These are phyloP conservation scores for Skeletonema grethae DNA, from an alignment of 108 stramenopile species.

Conservation along the genomic window DNA sequence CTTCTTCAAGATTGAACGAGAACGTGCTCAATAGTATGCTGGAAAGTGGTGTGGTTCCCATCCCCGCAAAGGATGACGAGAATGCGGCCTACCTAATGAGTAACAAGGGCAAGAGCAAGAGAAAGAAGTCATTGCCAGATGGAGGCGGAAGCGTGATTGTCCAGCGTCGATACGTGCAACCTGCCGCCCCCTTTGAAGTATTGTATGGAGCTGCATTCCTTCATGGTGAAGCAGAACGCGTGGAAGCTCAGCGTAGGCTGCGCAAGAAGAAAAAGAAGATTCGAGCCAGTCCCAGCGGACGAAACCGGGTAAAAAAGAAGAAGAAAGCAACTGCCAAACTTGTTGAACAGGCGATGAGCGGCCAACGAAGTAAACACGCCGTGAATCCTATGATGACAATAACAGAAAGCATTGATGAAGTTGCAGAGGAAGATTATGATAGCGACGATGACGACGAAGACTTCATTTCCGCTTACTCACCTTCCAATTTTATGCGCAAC, in stretches of 20 bases:
- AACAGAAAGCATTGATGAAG: constrained; percentile 18
- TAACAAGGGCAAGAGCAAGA: neutral
- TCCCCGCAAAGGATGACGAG: constrained; percentile 25
- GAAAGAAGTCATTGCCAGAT: neutral
- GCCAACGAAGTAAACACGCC: constrained; percentile 25
- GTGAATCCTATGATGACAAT: constrained; percentile 40
- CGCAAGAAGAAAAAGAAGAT: constrained; percentile 24
- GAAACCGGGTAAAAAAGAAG: constrained; percentile 27
- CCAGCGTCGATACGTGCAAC: constrained; percentile 36
- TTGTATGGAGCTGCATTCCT: constrained; percentile 36
- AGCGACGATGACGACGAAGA: constrained; percentile 9
- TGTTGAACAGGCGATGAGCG: constrained; percentile 28
- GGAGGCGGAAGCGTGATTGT: constrained; percentile 8
- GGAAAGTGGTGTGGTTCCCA: constrained; percentile 27
- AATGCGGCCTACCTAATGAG: constrained; percentile 24
- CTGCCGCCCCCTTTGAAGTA: constrained; percentile 34
- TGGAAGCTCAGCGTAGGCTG: constrained; percentile 19
- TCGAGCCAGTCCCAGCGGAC: constrained; percentile 27
- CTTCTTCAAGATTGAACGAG: neutral
- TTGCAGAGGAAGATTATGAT: constrained; percentile 18
- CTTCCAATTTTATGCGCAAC: constrained; percentile 29
- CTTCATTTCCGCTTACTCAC: constrained; percentile 10
- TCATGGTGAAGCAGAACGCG: constrained; percentile 29
- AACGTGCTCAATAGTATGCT: constrained; percentile 3
- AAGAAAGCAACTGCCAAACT: constrained; percentile 19